A percentile compares a stretch with the other conserved stretches of the same genome.
These are phyloP conservation scores for Neoboletus magnificus DNA, from an alignment of 768 basidiomycete species.

Conservation along the genomic window DNA sequence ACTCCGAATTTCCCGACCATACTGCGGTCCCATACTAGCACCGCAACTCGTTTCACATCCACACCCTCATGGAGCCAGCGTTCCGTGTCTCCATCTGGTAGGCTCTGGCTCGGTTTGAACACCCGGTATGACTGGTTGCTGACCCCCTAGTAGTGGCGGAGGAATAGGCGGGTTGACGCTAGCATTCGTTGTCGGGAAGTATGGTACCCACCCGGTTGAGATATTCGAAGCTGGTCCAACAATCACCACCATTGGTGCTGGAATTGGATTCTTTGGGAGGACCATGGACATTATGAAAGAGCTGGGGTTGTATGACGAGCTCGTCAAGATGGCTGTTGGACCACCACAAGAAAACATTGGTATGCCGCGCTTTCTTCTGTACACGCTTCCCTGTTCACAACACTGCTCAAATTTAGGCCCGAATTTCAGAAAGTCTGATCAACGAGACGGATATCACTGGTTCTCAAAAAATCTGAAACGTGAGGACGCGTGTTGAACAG, in stretches of 20 bases:
- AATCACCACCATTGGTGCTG: slow-evolving; percentile 44
- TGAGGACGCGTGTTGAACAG: slow-evolving; percentile 2
- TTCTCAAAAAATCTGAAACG: slow-evolving; percentile 24
- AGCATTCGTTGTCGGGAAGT: slow-evolving; percentile 29
- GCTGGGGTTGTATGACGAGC: slow-evolving; percentile 38
- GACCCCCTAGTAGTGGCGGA: slow-evolving; percentile 30
- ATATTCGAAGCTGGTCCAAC: slow-evolving; percentile 41
- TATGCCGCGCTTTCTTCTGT: not conserved
- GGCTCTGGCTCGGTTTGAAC: not conserved
- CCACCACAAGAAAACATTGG: slow-evolving; percentile 20
- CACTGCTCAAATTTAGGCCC: slow-evolving; percentile 14
- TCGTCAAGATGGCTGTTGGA: slow-evolving; percentile 14
- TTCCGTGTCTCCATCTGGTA: slow-evolving; percentile 22
- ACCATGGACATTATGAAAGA: slow-evolving; percentile 39
- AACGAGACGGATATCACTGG: slow-evolving; percentile 30
- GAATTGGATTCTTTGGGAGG: slow-evolving; percentile 47
- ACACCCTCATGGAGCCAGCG: slow-evolving; percentile 2
- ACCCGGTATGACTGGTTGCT: not conserved
- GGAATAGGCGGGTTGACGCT: slow-evolving; percentile 38
- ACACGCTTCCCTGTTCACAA: not conserved
- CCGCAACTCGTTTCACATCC: not conserved
- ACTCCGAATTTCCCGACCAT: too few species aligned
- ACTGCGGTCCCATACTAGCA: not conserved
- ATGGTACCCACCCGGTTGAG: slow-evolving; percentile 31
- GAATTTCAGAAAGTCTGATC: slow-evolving; percentile 34